phyloP scores from a whole-genome alignment of 2,329 filamentous ascomycete genomes.

The Pleomassaria siparia region DNA sequence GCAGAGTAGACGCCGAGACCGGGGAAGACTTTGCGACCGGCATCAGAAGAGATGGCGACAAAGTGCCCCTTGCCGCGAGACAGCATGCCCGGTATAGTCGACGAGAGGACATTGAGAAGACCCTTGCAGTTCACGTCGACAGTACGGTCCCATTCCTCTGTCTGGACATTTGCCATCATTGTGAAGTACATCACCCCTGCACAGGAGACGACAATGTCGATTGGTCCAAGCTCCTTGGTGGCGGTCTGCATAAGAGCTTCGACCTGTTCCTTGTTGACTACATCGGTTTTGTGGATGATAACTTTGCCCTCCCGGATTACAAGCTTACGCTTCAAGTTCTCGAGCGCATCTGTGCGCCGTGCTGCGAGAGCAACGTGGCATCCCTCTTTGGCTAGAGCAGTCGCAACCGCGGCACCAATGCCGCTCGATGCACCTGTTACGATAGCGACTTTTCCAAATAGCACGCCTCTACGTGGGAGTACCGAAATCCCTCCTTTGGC shows the following conservation, averaged over 20 bases:
- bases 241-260: constrained; percentile 64
- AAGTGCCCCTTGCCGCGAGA: constrained; percentile 69
- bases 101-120: constrained; percentile 70
- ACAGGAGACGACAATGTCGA: constrained; percentile 78
- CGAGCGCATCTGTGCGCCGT: constrained; percentile 68
- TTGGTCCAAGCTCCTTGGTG: constrained; percentile 64
- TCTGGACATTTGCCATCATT: constrained; percentile 76
- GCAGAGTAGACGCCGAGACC: constrained; percentile 81
- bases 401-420: constrained; percentile 74
- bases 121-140: constrained; percentile 89
- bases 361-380: constrained; percentile 72
- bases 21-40: constrained; percentile 79
- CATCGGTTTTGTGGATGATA: constrained; percentile 70
- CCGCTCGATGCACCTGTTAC: constrained; percentile 80
- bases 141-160: constrained; percentile 77
- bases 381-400: constrained; percentile 68
- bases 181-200: constrained; percentile 89
- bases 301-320: constrained; percentile 62
- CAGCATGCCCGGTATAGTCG: constrained; percentile 72
- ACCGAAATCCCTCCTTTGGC: constrained; percentile 49
- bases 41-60: constrained; percentile 80
- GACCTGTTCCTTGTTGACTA: constrained; percentile 67
- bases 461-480: constrained; percentile 56
- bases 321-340: constrained; percentile 65
- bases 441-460: constrained; percentile 70